Base-by-base conservation (phyloP, 2,329 filamentous ascomycete species). In the Chrysoporthe cubensis region DNA sequence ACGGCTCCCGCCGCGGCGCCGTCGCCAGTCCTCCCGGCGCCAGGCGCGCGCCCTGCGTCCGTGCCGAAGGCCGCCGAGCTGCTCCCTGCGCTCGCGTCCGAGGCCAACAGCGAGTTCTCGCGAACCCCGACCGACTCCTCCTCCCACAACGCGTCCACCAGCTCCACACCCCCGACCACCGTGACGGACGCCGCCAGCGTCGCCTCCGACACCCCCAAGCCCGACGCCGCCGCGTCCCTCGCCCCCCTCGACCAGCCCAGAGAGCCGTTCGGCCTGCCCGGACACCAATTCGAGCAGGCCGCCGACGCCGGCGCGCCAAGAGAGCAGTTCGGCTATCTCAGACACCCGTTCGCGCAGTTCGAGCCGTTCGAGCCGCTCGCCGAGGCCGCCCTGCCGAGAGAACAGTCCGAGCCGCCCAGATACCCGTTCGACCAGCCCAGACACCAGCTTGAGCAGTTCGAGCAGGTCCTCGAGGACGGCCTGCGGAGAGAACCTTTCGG, bases 101-200 rank as follows among this genome's bases (percentile, higher is more conserved):
- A 40, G 37, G 37, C 37, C 18, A 75, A 74, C 72, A 77, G 67
- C 63, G 66, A 68, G 7, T 68, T 76, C 66, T 71, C 73, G n/a
- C 71, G 69, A 62, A 70, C 72, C 13, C 72, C 75, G 11, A 75
- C 75, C 50, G 76, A 77, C 66, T 65, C 72, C 44, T 74, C 72
- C 26, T 76, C 75, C 9, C 73, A 74, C 68, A 69, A 68, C 66
- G 74, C 72, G 64, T 77, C 75, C 1, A 44, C 74, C 54, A 76
- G 71, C 63, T 76, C 75, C 4, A 78, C 76, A 3, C 76, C 76
- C n/a, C 76, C 76, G 14, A 78, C 76, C 9, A 75, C 72, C 26
- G 67, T 73, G n/a, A 74, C 76, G 42, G 76, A 78, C 67, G 76
- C 72, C 71, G 73, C 75, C 66, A 76, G 74, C 61, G 71, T 77